phyloP scores from a whole-genome alignment of 1,284 basidiomycete species.

The Ustilago shanxiensis region DNA sequence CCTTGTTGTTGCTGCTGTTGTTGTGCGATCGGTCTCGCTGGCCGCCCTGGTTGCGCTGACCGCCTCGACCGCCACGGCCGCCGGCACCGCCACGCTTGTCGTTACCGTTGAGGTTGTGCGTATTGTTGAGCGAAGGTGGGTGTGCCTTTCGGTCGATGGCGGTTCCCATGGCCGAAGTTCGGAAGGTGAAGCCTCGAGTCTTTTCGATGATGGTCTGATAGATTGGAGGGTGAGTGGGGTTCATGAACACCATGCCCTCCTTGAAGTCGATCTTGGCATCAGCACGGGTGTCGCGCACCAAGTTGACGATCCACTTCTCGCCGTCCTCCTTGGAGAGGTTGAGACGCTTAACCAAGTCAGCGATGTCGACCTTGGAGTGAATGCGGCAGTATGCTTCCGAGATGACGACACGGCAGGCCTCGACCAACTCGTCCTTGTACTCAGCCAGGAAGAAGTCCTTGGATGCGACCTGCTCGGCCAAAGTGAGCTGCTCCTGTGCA shows the following conservation, averaged over 20 bases:
- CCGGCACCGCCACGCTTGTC: slow-evolving; percentile 54
- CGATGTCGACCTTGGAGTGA: slow-evolving; percentile 95
- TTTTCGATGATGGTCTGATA: slow-evolving; percentile 97
- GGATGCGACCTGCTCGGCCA: slow-evolving; percentile 85
- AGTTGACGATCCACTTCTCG: slow-evolving; percentile 99
- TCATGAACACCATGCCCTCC: slow-evolving; percentile 95
- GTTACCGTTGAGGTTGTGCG: slow-evolving; percentile 54
- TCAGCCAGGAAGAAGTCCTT: slow-evolving; percentile 95
- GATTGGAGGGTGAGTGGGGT: slow-evolving; percentile 86
- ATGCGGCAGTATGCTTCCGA: slow-evolving; percentile 98
- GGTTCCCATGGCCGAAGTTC: slow-evolving; percentile 89
- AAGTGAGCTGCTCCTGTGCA: slow-evolving; percentile 83
- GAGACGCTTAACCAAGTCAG: slow-evolving; percentile 91
- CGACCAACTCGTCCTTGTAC: slow-evolving; percentile 91
- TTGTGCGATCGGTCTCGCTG: slow-evolving; percentile 44
- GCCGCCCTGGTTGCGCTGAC: slow-evolving; percentile 54
- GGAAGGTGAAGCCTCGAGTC: slow-evolving; percentile 89
- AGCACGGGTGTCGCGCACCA: slow-evolving; percentile 95
- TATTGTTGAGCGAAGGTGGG: slow-evolving; percentile 52
- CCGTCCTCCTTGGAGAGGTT: slow-evolving; percentile 93
- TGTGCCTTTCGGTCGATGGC: slow-evolving; percentile 77
- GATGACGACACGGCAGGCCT: slow-evolving; percentile 93
- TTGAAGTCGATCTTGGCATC: slow-evolving; percentile 98
- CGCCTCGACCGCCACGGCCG: slow-evolving; percentile 60
- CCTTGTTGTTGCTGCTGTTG: slow-evolving; percentile 11